These are phyloP conservation scores for Lactifluus hygrophoroides DNA, from an alignment of 768 basidiomycete species.

Conservation along the genomic window DNA sequence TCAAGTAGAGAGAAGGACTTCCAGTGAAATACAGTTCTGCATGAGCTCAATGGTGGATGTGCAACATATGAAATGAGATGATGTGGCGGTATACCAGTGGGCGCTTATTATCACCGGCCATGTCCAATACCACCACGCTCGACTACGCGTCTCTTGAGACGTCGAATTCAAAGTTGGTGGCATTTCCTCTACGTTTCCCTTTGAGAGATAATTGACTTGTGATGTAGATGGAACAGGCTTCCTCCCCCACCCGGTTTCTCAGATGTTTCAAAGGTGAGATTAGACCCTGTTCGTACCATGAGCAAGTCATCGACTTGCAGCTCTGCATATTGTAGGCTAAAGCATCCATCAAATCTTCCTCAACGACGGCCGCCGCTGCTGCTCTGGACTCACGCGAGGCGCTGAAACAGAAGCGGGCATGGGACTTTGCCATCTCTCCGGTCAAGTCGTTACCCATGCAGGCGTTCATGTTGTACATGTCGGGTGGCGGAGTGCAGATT, in stretches of 20 bases:
- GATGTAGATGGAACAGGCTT: constrained; percentile 2
- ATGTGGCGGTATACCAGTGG: not conserved
- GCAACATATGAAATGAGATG: not conserved
- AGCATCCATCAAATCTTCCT: constrained; percentile 29
- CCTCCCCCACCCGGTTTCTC: constrained; percentile 12
- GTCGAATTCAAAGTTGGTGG: constrained; percentile 4
- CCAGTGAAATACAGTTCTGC: no score
- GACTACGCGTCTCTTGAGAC: constrained; percentile 9
- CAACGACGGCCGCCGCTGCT: constrained; percentile 28
- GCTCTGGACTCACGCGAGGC: constrained; percentile 48
- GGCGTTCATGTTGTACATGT: constrained; percentile 98
- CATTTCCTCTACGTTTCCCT: not conserved
- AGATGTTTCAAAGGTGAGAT: constrained; percentile 7
- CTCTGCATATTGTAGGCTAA: constrained; percentile 32
- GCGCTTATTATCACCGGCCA: constrained; percentile 1
- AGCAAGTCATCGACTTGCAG: not conserved
- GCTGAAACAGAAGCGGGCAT: constrained; percentile 72
- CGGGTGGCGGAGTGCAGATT: constrained; percentile 89
- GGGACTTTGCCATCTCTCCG: constrained; percentile 77
- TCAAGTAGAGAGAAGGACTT: not conserved
- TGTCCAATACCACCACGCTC: constrained; percentile 2
- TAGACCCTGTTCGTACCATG: not conserved
- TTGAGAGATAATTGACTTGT: not conserved
- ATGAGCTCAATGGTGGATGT: no score
- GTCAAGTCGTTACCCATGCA: constrained; percentile 95